These are phyloP conservation scores for Crucihimalaya himalaica DNA, from an alignment of 345 rosid species.

Conservation along the genomic window DNA sequence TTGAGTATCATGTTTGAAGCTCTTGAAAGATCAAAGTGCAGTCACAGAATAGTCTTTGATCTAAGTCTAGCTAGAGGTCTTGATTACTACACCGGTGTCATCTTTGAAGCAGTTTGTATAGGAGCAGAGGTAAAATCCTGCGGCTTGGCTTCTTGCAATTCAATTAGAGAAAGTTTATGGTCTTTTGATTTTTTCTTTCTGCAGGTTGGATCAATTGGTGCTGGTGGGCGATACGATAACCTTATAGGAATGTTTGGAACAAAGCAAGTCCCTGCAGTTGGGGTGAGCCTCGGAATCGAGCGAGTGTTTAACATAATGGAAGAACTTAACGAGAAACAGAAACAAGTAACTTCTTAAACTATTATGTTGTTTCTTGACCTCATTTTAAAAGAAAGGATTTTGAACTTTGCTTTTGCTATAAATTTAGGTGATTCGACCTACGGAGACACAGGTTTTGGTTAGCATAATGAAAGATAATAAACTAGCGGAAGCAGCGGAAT, in stretches of 20 bases:
- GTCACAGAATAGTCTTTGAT: constrained; percentile 81
- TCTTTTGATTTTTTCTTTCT: not conserved
- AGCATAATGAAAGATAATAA: constrained; percentile 58
- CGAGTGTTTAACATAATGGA: constrained; percentile 89
- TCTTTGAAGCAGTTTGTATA: constrained; percentile 84
- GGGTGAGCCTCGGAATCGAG: constrained; percentile 93
- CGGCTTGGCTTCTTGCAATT: not conserved
- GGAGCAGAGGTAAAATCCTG: constrained; percentile 68
- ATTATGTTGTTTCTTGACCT: not conserved
- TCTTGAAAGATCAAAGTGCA: constrained; percentile 73
- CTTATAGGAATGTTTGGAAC: constrained; percentile 89
- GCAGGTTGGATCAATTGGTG: constrained; percentile 96
- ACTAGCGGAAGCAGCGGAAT: constrained; percentile 57
- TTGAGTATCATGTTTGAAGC: constrained; percentile 81
- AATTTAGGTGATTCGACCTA: constrained; percentile 57
- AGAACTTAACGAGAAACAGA: constrained; percentile 50
- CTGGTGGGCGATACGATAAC: constrained; percentile 93
- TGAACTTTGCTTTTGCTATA: not conserved
- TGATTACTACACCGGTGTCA: constrained; percentile 95
- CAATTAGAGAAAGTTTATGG: not conserved
- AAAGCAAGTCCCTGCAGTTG: constrained; percentile 91
- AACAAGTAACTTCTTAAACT: constrained; percentile 52
- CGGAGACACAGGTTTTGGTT: constrained; percentile 78
- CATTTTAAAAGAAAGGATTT: not conserved
- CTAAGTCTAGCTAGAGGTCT: constrained; percentile 98